A percentile compares a stretch with the other conserved stretches of the same genome.
phyloP scores from a whole-genome alignment of 2,329 filamentous ascomycete genomes.

The Paecilomyces niveus region DNA sequence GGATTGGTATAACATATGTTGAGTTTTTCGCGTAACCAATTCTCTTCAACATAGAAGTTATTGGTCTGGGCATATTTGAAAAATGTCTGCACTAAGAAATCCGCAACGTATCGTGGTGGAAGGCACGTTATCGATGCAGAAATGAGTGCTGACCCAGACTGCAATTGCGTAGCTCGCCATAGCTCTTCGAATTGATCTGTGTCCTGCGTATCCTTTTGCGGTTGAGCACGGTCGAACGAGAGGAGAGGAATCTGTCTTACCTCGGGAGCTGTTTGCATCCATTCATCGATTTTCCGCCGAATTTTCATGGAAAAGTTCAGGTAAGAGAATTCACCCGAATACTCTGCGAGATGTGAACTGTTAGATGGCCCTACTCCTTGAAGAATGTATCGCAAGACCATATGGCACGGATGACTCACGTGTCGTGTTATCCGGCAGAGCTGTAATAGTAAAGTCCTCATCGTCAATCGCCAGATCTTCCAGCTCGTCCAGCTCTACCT shows the following conservation, averaged over 20 bases:
- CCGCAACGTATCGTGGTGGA: conserved; percentile 37
- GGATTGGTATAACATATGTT: conserved; percentile 31
- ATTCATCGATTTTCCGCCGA: conserved; percentile 35
- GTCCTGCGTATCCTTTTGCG: conserved; percentile 24
- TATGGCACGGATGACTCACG: conserved; percentile 18
- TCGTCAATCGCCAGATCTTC: conserved; percentile 36
- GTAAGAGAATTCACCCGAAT: conserved; percentile 40
- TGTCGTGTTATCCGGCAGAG: conserved; percentile 32
- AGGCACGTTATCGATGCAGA: conserved; percentile 32
- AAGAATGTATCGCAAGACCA: not conserved
- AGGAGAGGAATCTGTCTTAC: conserved; percentile 12
- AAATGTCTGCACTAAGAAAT: conserved; percentile 37
- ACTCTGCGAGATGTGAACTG: conserved; percentile 20
- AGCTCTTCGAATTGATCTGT: conserved; percentile 34
- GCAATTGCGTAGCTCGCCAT: conserved; percentile 36
- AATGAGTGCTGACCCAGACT: conserved; percentile 31
- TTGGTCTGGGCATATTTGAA: conserved; percentile 39
- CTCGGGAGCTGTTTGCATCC: conserved; percentile 33
- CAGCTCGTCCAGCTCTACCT: conserved; percentile 26
- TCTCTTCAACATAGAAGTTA: conserved; percentile 38
- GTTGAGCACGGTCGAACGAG: conserved; percentile 2
- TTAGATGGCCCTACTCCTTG: conserved; percentile 4
- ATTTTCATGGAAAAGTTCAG: conserved; percentile 40
- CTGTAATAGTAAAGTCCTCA: conserved; percentile 34
- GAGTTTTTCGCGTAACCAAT: conserved; percentile 34